Conservation (phyloP, 441 rosid genomes). For the Corymbia calophylla region DNA sequence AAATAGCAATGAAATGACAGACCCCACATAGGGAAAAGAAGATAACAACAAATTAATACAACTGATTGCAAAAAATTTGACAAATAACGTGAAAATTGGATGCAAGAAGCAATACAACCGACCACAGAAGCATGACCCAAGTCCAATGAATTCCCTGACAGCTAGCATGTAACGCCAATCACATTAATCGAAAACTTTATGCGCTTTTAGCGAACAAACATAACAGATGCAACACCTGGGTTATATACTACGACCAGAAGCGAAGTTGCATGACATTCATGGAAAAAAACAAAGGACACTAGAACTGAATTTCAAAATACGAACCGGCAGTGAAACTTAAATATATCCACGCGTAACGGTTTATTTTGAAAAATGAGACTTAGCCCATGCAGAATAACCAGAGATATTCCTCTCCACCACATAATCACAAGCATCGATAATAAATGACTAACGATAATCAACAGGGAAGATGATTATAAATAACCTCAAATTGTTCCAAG, state of each 20-base stretch:
- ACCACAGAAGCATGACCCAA: background rate
- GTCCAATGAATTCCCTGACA: background rate
- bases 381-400: background rate
- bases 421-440: background rate
- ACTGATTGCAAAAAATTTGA: background rate
- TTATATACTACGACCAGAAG: background rate
- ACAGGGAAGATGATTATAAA: background rate
- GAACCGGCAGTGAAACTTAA: background rate
- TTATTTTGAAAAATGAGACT: background rate
- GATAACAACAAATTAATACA: background rate
- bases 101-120: background rate
- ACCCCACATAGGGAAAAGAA: background rate
- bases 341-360: background rate
- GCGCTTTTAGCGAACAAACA: background rate
- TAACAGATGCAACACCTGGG: background rate
- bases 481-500: slow-evolving; percentile 84
- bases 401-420: background rate
- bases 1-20: background rate
- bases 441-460: background rate
- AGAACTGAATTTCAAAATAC: background rate
- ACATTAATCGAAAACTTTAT: background rate
- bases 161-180: background rate
- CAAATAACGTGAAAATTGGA: background rate
- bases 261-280: background rate
- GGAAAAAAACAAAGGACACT: background rate